Evolutionary conservation across 2,329 filamentous ascomycete genomes (phyloP).

Genomic region (Keithomyces neogunnii): DNA sequence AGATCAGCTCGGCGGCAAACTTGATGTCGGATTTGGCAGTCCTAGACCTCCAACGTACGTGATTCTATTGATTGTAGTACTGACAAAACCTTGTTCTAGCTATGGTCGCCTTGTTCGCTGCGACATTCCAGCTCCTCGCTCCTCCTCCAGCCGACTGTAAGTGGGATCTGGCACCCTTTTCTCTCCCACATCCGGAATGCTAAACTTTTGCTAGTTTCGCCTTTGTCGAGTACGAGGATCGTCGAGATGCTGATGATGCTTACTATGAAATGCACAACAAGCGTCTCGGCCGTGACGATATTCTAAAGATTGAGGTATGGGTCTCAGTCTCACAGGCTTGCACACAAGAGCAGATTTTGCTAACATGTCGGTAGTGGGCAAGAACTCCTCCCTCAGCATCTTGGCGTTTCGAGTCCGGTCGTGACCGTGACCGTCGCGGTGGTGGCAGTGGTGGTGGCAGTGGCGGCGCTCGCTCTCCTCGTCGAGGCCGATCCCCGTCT

Average conservation of each 20-base stretch:
- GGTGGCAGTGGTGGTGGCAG: slow-evolving; percentile 17
- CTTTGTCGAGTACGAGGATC: slow-evolving; percentile 98
- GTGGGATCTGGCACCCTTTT: slow-evolving; percentile 28
- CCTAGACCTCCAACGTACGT: slow-evolving; percentile 2
- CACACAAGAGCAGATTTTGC: background rate
- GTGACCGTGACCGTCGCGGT: slow-evolving; percentile 58
- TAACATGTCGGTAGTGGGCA: slow-evolving; percentile 65
- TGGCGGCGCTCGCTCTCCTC: slow-evolving; percentile 50
- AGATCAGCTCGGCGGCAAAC: slow-evolving; percentile 6
- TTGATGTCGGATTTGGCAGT: slow-evolving; percentile 1
- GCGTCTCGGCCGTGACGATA: slow-evolving; percentile 88
- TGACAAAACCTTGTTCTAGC: slow-evolving; percentile 42
- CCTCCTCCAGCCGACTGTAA: slow-evolving; percentile 90
- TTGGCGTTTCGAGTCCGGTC: slow-evolving; percentile 94
- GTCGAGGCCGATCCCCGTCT: slow-evolving; percentile 65
- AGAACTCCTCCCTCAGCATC: slow-evolving; percentile 95
- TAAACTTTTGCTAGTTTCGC: slow-evolving; percentile 57
- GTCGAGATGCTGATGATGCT: slow-evolving; percentile 95
- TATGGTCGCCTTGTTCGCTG: slow-evolving; percentile 97
- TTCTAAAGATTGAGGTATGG: slow-evolving; percentile 92
- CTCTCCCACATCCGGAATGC: background rate
- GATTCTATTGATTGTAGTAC: slow-evolving; percentile 4
- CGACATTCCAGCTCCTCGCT: slow-evolving; percentile 93
- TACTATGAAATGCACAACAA: slow-evolving; percentile 99
- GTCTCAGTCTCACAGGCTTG: background rate